Evolutionary conservation across 371 early-diverging fungal genomes (phyloP).

Genomic region (Umbelopsis sp.): DNA sequence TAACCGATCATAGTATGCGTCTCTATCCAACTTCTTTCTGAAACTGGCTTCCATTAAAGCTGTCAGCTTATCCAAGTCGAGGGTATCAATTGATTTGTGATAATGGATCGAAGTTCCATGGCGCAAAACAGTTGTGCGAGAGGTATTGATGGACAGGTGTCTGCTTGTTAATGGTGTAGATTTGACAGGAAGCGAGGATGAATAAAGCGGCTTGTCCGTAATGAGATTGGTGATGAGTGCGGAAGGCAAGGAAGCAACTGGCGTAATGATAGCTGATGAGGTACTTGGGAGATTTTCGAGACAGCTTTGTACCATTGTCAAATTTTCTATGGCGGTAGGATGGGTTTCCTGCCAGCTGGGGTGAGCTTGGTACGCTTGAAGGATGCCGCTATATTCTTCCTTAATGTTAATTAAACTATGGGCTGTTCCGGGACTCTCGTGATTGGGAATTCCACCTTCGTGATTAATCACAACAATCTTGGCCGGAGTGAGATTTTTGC

Average conservation of each 20-base stretch:
- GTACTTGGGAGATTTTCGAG: constrained; percentile 39
- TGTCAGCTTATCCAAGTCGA: constrained; percentile 60
- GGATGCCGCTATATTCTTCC: constrained; percentile 47
- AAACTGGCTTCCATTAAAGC: constrained; percentile 81
- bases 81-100: constrained; percentile 48
- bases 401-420: constrained; percentile 53
- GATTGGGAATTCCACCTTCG: constrained; percentile 55
- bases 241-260: constrained; percentile 43
- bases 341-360: constrained; percentile 32
- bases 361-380: constrained; percentile 29
- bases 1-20: constrained; percentile 68
- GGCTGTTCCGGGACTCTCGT: constrained; percentile 47
- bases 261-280: constrained; percentile 51
- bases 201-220: constrained; percentile 56
- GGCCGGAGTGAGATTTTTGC: constrained; percentile 30
- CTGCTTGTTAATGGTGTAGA: background rate
- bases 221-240: constrained; percentile 51
- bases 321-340: constrained; percentile 32
- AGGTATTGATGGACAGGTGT: constrained; percentile 17
- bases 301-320: constrained; percentile 41
- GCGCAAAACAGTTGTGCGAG: constrained; percentile 75
- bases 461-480: constrained; percentile 51
- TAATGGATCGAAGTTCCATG: constrained; percentile 72
- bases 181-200: constrained; percentile 49
- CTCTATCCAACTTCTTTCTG: constrained; percentile 60